These are phyloP conservation scores for Hypomontagnella submonticulosa DNA, from an alignment of 495 filamentous ascomycete genomes.

Conservation along the genomic window DNA sequence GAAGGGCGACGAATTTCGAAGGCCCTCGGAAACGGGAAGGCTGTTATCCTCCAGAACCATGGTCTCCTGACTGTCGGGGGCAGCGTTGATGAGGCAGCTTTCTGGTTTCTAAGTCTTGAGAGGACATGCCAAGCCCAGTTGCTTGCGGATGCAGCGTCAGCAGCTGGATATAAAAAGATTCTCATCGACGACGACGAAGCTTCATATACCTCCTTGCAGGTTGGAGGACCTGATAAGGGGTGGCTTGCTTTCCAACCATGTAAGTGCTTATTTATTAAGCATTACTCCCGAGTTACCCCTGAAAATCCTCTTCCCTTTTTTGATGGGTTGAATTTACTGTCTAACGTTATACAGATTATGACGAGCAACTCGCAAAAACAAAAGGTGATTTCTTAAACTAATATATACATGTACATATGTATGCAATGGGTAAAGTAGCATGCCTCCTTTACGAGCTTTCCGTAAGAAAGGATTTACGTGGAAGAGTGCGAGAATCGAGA, in stretches of 20 bases:
- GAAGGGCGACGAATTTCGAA: constrained; percentile 69
- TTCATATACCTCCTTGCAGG: constrained; percentile 52
- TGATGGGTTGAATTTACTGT: background rate
- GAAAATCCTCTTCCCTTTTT: background rate
- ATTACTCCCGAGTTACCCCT: background rate
- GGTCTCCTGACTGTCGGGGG: constrained; percentile 71
- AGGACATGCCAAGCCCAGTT: constrained; percentile 74
- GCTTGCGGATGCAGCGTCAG: constrained; percentile 70
- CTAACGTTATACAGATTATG: constrained; percentile 51
- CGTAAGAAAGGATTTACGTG: background rate
- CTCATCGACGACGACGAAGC: constrained; percentile 64
- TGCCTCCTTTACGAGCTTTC: background rate
- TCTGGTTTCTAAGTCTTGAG: constrained; percentile 74
- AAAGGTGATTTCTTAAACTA: constrained; percentile 54
- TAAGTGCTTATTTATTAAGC: constrained; percentile 15
- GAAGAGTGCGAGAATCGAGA: background rate
- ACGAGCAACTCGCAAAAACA: constrained; percentile 60
- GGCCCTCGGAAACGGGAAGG: constrained; percentile 70
- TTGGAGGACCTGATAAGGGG: constrained; percentile 55
- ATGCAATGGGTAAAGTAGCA: no score
- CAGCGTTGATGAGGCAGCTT: constrained; percentile 74
- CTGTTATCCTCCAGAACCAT: constrained; percentile 75
- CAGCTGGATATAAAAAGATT: constrained; percentile 67
- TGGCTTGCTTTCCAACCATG: constrained; percentile 62
- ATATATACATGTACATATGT: no score